Conservation (phyloP, 2,329 filamentous ascomycete genomes). For the Microsporum canis region DNA sequence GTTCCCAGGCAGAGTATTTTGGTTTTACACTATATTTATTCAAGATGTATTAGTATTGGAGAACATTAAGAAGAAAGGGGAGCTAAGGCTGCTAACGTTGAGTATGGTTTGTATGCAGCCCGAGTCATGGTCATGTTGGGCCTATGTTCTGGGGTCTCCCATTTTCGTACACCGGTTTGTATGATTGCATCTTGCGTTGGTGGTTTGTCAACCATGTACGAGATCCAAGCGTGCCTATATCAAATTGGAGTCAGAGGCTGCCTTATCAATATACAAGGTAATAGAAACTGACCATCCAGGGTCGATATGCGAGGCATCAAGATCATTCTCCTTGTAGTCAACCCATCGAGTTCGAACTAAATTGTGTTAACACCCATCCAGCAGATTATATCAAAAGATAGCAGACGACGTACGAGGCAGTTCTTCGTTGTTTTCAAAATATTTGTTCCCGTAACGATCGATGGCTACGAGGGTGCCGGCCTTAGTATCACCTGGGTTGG, state of each 20-base stretch:
- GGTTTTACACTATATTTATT: conserved; percentile 23
- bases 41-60: conserved; percentile 7
- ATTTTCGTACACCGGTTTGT: conserved; percentile 54
- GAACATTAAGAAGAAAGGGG: background rate
- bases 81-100: conserved; percentile 55
- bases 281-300: conserved; percentile 58
- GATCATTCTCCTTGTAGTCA: conserved; percentile 80
- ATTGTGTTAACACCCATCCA: background rate
- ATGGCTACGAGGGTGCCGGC: conserved; percentile 71
- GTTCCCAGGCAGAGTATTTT: conserved; percentile 25
- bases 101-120: conserved; percentile 85
- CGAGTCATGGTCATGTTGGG: conserved; percentile 65
- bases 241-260: background rate
- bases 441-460: conserved; percentile 95
- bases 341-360: conserved; percentile 92
- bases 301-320: conserved; percentile 58
- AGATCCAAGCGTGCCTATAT: conserved; percentile 83
- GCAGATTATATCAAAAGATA: background rate
- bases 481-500: conserved; percentile 78
- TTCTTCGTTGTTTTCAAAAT: conserved; percentile 89
- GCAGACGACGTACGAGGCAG: conserved; percentile 54
- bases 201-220: conserved; percentile 80
- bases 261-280: background rate
- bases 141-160: conserved; percentile 63
- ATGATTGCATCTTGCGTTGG: conserved; percentile 66